Evolutionary conservation across 2,329 filamentous ascomycete species (phyloP), one percentile per base, ranked within the genome.

Genomic region (Nakataea oryzae): DNA sequence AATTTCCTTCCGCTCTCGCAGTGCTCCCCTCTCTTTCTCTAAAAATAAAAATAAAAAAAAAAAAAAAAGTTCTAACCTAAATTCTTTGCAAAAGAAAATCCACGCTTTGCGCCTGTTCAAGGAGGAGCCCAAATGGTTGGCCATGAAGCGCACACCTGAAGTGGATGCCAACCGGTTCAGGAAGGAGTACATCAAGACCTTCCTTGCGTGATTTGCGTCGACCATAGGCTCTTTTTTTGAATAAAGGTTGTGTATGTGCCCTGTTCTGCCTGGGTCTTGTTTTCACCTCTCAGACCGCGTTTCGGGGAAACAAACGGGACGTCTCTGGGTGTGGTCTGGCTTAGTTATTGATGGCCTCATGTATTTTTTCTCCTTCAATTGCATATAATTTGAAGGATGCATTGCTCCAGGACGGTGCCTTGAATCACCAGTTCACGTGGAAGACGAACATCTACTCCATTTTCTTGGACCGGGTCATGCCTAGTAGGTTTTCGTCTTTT

Each of bases 71-170:
- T 24, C 26, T 28, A 5, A 41, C 30, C 30, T 6, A 26, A 26
- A 17, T 28, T 30, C 14, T n/a, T 21, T 3, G 21, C 14, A n/a
- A 57, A 68, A 97, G 93, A 97, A 93, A 72, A 91, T 96, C 67
- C 90, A 96, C 72, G 95, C 95, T 17, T 93, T 97, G 91, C 85
- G 95, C 63, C 81, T 99, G 60, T 99, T 97, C 84, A 93, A 97
- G 78, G 95, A 97, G 67, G 93, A 97, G 76, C 95, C 95, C 41
- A 97, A 97, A 77, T 99, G 95, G 95, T 97, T 92, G 47, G 90
- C 95, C 17, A 76, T 99, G 67, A 96, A 96, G 78, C 86, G 95
- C 62, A 85, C 83, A 8, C 76, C 79, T 5, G 89, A 93, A 59
- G 83, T 96, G 56, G 91, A 97, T 72, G 73, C 73, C 64, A 99